phyloP scores from a whole-genome alignment of 1,139 yeast species.

The Entelexis paramagnoliae region DNA sequence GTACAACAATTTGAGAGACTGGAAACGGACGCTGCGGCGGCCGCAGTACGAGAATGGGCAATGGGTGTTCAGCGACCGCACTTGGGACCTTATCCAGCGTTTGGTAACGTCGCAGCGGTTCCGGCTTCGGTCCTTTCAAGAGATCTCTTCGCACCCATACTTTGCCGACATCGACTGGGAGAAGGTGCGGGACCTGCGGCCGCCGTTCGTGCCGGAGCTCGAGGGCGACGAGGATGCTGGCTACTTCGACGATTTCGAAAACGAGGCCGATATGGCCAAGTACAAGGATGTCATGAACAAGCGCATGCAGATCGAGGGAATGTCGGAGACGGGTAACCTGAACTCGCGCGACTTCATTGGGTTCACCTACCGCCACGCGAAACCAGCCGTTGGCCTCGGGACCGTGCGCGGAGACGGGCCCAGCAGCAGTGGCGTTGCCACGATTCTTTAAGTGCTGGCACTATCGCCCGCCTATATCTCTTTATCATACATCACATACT shows the following conservation, averaged over 20 bases:
- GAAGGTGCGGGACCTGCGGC: constrained; percentile 49
- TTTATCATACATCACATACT: not conserved
- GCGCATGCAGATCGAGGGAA: constrained; percentile 70
- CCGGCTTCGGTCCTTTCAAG: constrained; percentile 68
- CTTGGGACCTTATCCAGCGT: constrained; percentile 75
- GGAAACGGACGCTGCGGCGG: constrained; percentile 80
- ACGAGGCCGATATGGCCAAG: constrained; percentile 94
- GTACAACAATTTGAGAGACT: constrained; percentile 81
- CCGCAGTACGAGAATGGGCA: constrained; percentile 91
- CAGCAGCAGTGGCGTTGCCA: constrained; percentile 2
- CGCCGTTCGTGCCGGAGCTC: constrained; percentile 94
- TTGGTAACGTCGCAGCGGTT: constrained; percentile 70
- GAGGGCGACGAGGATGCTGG: constrained; percentile 98
- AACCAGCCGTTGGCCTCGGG: constrained; percentile 23
- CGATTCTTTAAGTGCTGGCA: constrained; percentile 13
- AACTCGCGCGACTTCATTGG: constrained; percentile 76
- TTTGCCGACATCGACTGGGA: constrained; percentile 79
- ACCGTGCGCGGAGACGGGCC: constrained; percentile 19
- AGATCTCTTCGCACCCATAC: constrained; percentile 68
- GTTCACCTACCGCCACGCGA: constrained; percentile 78
- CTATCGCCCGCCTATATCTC: too few species aligned
- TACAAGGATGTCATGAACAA: constrained; percentile 93
- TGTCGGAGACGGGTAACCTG: constrained; percentile 58
- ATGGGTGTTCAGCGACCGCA: constrained; percentile 87
- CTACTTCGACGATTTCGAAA: constrained; percentile 93